Conservation (phyloP, 345 rosid genomes). For the Acer saccharum region DNA sequence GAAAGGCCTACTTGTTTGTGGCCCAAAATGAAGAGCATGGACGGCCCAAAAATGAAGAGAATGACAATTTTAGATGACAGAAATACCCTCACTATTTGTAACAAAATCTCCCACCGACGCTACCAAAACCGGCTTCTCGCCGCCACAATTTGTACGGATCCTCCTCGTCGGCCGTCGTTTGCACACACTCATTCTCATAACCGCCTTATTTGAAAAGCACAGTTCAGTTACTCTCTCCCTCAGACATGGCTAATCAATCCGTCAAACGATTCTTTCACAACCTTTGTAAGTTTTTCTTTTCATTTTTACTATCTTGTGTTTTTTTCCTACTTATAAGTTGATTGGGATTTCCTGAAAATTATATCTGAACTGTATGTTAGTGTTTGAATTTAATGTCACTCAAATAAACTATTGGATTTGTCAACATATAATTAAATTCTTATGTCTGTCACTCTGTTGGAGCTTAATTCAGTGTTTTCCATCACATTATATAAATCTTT, state of each 20-base stretch:
- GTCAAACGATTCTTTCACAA: constrained; percentile 24
- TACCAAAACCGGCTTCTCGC: neutral
- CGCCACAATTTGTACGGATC: neutral
- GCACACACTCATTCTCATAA: neutral
- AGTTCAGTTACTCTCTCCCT: neutral
- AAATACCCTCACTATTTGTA: neutral
- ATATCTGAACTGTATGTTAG: neutral
- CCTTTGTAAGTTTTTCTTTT: constrained; percentile 13
- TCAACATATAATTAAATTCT: neutral
- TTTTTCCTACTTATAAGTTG: neutral
- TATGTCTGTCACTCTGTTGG: neutral
- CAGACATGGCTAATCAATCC: constrained; percentile 19
- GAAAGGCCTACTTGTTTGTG: neutral
- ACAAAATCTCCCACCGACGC: neutral
- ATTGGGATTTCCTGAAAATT: neutral
- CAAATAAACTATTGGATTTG: neutral
- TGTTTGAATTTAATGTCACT: neutral
- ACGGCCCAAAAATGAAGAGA: neutral
- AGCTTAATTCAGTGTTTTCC: neutral
- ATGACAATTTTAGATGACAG: neutral
- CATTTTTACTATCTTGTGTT: neutral
- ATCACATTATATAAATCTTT: neutral
- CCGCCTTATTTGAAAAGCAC: neutral
- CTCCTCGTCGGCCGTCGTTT: too few relatives aligned
- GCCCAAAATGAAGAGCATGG: neutral